Evolutionary conservation across 1,139 yeast species (phyloP).

Genomic region (Geotrichum bryndzae): DNA sequence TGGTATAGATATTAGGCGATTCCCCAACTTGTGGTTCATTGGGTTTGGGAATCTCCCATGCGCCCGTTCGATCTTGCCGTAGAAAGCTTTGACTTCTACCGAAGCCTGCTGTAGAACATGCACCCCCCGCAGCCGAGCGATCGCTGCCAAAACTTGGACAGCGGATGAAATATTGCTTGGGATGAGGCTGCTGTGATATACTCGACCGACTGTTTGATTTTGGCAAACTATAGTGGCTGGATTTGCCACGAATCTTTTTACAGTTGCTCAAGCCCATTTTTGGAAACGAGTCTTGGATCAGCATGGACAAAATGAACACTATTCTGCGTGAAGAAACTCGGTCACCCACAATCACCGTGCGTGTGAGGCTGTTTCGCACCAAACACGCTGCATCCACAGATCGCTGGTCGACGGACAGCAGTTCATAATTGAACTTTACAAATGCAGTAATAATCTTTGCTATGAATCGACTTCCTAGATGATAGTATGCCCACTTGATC

Average conservation of each 20-base stretch:
- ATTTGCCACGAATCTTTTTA: conserved; percentile 5
- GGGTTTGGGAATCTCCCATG: conserved; percentile 28
- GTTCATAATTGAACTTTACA: conserved; percentile 19
- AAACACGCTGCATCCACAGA: conserved; percentile 9
- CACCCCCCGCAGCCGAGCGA: background rate
- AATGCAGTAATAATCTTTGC: conserved; percentile 23
- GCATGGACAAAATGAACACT: conserved; percentile 26
- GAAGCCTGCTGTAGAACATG: background rate
- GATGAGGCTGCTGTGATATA: background rate
- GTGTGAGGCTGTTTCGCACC: conserved; percentile 19
- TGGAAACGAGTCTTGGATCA: conserved; percentile 19
- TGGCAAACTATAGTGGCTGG: background rate
- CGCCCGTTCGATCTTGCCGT: conserved; percentile 10
- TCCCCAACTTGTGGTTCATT: conserved; percentile 21
- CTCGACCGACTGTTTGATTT: background rate
- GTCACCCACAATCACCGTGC: conserved; percentile 27
- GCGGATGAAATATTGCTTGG: background rate
- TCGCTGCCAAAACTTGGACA: background rate
- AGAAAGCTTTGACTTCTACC: background rate
- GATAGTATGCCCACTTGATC: conserved; percentile 21
- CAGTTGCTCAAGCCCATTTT: conserved; percentile 15
- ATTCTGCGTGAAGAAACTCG: conserved; percentile 25
- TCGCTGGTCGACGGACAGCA: conserved; percentile 10
- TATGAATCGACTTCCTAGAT: conserved; percentile 14
- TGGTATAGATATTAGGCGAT: conserved; percentile 21